These are phyloP conservation scores for Starmerella apis DNA, from an alignment of 805 yeast genomes.

Conservation along the genomic window DNA sequence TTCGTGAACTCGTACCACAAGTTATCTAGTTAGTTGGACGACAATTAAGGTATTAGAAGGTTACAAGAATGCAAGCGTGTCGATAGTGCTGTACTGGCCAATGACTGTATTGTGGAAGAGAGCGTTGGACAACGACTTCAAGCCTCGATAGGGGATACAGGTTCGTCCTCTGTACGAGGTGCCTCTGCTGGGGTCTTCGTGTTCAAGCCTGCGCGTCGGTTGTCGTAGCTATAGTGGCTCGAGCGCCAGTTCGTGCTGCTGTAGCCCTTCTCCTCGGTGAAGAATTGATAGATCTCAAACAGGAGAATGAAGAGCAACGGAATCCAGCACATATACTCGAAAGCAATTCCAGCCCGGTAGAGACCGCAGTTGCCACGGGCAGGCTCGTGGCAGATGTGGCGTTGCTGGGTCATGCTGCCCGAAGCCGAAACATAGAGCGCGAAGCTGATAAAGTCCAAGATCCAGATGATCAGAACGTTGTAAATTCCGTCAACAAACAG, in stretches of 20 bases:
- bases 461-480: constrained; percentile 3
- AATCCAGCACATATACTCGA: constrained; percentile 23
- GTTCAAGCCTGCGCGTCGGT: constrained; percentile 2
- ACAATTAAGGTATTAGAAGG: constrained; percentile 3
- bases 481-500: constrained; percentile 8
- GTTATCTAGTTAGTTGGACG: not conserved
- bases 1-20: not conserved
- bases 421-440: constrained; percentile 19
- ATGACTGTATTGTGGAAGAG: not conserved
- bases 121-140: not conserved
- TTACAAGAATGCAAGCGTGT: constrained; percentile 2
- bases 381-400: constrained; percentile 14
- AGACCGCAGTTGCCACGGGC: constrained; percentile 17
- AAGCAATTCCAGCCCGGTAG: constrained; percentile 19
- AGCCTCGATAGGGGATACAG: constrained; percentile 1
- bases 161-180: not conserved
- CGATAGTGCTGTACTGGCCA: not conserved
- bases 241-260: constrained; percentile 1
- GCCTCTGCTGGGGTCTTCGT: constrained; percentile 1
- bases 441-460: constrained; percentile 19
- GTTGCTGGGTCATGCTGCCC: constrained; percentile 14
- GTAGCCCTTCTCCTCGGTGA: constrained; percentile 8
- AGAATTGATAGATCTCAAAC: constrained; percentile 16
- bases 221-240: constrained; percentile 3
- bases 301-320: constrained; percentile 13